These are phyloP conservation scores for Mucor ambiguus DNA, from an alignment of 371 early-diverging fungal genomes.

Conservation along the genomic window DNA sequence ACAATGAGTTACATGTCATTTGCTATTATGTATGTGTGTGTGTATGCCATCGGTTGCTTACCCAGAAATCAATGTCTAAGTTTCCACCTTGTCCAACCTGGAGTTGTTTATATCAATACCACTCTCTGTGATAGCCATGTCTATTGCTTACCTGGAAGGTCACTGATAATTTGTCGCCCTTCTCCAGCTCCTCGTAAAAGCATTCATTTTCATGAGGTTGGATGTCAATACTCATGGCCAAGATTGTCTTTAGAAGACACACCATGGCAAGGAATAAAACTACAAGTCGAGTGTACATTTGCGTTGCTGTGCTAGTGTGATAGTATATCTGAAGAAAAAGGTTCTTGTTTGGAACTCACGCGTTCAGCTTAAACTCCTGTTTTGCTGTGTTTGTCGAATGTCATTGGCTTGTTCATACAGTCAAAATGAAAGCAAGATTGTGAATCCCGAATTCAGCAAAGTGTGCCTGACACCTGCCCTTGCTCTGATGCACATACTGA, in stretches of 20 bases:
- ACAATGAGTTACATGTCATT: not conserved
- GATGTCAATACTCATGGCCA: constrained; percentile 45
- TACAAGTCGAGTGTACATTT: constrained; percentile 13
- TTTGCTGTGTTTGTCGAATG: constrained; percentile 1
- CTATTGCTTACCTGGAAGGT: constrained; percentile 58
- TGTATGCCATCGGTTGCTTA: constrained; percentile 1
- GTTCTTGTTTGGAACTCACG: not conserved
- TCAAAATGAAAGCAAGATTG: not conserved
- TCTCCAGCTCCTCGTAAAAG: constrained; percentile 62
- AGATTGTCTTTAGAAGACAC: constrained; percentile 9
- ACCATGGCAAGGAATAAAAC: constrained; percentile 16
- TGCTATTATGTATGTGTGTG: not conserved
- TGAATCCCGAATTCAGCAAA: not conserved
- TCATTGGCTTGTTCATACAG: not conserved
- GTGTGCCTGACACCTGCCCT: not conserved
- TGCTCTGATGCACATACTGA: not conserved
- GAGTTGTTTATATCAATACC: not conserved
- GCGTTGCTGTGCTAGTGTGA: not conserved
- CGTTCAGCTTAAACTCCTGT: not conserved
- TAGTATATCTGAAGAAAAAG: not conserved
- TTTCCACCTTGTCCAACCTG: constrained; percentile 72
- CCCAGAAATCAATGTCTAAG: constrained; percentile 71
- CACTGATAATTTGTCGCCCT: constrained; percentile 63
- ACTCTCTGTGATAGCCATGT: not conserved
- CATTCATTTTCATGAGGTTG: constrained; percentile 58